These are phyloP conservation scores for Salinomyces thailandicus DNA, from an alignment of 2,329 filamentous ascomycete species.

Conservation along the genomic window DNA sequence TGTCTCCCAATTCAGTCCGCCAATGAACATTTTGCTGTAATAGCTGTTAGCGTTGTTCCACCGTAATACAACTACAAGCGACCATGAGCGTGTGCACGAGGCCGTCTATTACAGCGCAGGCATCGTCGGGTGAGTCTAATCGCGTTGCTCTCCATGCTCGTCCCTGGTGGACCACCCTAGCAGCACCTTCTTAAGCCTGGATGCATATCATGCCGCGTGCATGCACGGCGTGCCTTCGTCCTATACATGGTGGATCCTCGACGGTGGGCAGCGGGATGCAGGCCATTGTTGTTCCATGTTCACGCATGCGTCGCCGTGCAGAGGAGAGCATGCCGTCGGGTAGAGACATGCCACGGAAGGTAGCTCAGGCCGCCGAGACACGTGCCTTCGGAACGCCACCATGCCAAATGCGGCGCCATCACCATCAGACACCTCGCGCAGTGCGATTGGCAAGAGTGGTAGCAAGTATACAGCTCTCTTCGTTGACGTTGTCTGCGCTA, in stretches of 20 bases:
- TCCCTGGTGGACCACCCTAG: no score
- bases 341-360: neutral
- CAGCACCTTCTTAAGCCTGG: no score
- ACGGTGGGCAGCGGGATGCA: no score
- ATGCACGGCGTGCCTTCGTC: no score
- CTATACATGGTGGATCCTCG: no score
- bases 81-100: slow-evolving; percentile 13
- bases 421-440: neutral
- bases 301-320: no score
- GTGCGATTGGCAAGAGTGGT: neutral
- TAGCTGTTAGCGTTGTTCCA: slow-evolving; percentile 16
- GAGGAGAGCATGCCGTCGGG: neutral
- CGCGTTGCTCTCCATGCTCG: no score
- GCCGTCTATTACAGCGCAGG: no score
- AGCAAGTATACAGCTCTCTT: slow-evolving; percentile 3
- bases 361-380: neutral
- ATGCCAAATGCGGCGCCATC: slow-evolving; percentile 4
- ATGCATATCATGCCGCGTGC: no score
- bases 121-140: no score
- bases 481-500: slow-evolving; percentile 7
- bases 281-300: no score
- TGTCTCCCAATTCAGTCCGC: slow-evolving; percentile 96
- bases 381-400: slow-evolving; percentile 3
- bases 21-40: slow-evolving; percentile 97
- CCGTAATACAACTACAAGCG: slow-evolving; percentile 1